Base-by-base conservation (phyloP, 345 rosid genomes). In the Turnera subulata region DNA sequence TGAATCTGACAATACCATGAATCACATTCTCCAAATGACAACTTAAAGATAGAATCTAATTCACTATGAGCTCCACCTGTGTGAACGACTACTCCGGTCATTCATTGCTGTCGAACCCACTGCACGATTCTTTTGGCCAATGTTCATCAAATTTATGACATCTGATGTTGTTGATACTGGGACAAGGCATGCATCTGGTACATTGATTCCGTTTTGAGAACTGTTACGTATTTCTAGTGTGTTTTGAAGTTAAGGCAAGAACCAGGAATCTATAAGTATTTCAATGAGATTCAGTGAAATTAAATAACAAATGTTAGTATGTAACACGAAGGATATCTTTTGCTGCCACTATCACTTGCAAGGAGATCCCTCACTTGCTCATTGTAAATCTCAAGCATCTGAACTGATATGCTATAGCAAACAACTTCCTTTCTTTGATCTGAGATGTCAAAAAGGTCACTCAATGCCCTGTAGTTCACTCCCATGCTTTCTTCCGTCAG, bases 351-450 rank as follows among this genome's bases (percentile, higher is more conserved):
- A 69, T 78, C 72, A 40, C 64, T 74, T 44, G 87, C 71, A 39
- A 93, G 96, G 56, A 93, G 76, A 73, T 93, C 99, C 57, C 96
- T 96, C 62, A 93, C 97, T 89, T 89, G 99, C 67, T 93, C 99
- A 25, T 93, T 93, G 62, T 93, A 93, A 67, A 93, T 89, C 73
- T 93, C 99, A 64, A 93, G 86, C 97, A 93, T 93, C 65, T 93
- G 99, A 60, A 93, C 97, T 46, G 88, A 91, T 66, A 93, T 82
- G 77, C 89, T 96, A 74, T 93, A 93, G 22, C 61, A 11, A 55
- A 87, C 73, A 55, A 91, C 78, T 70, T 64, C 72, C 70, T 70
- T 73, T 78, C 99, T 75, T 49, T 59, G 73, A 48, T 89, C 83
- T 22, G 97, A 83, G 66, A 89, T 77, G 47, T 84, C 82, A 75